These are phyloP conservation scores for Tetrahymena borealis DNA, from an alignment of 73 alveolate genomes.

Conservation along the genomic window DNA sequence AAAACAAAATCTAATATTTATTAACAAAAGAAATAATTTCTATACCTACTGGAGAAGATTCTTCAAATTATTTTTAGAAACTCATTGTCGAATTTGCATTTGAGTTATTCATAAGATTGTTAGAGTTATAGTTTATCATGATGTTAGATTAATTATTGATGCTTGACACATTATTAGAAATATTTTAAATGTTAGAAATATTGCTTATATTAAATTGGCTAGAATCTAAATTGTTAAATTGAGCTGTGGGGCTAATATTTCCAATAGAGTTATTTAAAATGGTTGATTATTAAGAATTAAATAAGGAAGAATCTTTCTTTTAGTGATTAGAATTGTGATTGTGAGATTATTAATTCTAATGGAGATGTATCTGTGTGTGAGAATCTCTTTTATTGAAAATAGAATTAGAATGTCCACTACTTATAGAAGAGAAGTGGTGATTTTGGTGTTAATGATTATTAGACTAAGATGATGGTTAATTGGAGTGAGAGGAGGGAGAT, in stretches of 20 bases:
- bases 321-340: neutral
- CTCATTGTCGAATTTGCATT: neutral
- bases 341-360: neutral
- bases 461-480: neutral
- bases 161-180: neutral
- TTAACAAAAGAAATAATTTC: neutral
- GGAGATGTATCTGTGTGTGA: neutral
- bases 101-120: neutral
- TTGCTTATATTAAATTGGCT: neutral
- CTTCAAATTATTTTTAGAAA: neutral
- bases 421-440: neutral
- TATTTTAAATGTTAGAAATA: neutral
- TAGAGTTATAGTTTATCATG: neutral
- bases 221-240: neutral
- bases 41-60: neutral
- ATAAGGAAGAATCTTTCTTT: neutral
- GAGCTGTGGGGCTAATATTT: neutral
- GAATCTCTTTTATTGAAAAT: neutral
- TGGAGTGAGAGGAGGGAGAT: neutral
- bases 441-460: neutral
- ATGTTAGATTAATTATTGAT: neutral
- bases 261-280: neutral
- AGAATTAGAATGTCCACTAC: neutral
- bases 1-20: neutral
- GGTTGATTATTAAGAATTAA: neutral